Evolutionary conservation across 2,329 filamentous ascomycete species (phyloP), one percentile per base, ranked within the genome.

Genomic region (Venturia effusa): DNA sequence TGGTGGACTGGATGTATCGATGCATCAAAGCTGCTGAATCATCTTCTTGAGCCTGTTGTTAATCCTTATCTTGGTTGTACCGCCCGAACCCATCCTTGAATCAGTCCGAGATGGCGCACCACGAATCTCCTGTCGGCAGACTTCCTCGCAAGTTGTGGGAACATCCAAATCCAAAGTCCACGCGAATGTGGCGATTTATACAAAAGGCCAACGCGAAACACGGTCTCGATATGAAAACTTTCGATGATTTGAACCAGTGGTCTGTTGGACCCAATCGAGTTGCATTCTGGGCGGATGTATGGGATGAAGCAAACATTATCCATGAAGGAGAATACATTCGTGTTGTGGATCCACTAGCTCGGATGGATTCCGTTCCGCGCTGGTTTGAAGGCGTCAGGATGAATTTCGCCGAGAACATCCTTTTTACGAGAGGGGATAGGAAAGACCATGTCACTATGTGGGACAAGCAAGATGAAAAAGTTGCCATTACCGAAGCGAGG

Each of bases 371-470:
- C 19, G 80, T 93, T 5, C 90, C 90, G 0, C 76, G 79, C 48
- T 95, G 90, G 90, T 95, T 94, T 73, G 77, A 84, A 1, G 90
- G 90, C 37, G 80, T 92, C 1, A 76, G 78, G 5, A 74, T 94
- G 68, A 95, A 92, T 70, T 93, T 87, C 71, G 87, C 89, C 5
- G 90, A 95, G 76, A 95, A 94, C 71, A 75, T 91, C 32, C 83
- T 96, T 32, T 92, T 84, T 76, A 81, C 81, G 1, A 76, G 64
- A 19, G 59, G 63, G 13, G 39, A 77, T 17, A 72, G 73, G 3
- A 71, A 74, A 1, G 70, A 79, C 11, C 70, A 78, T 30, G 77
- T 79, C 4, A 79, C 79, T 8, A 88, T 78, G 0, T 68, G 72
- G 4, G 78, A 84, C 66, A 94, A 94, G 73, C 88, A 90, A 67